A percentile compares a stretch with the other conserved stretches of the same genome.
phyloP scores from a whole-genome alignment of 306 rosid genomes.

The Citrullus mucosospermus region DNA sequence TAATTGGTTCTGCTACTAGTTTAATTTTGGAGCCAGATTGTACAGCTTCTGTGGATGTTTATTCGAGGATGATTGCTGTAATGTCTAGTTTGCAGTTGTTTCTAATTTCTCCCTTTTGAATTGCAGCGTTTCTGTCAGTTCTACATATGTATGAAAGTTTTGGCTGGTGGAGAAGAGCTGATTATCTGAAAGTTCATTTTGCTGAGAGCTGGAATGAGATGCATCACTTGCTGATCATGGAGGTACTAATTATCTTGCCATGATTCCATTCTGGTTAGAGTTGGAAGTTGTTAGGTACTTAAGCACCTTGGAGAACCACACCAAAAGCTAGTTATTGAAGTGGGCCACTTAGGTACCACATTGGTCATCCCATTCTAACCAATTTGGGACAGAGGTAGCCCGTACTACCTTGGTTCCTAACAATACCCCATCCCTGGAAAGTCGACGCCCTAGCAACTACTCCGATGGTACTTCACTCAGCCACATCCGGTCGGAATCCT shows the following conservation, averaged over 20 bases:
- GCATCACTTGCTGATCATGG: constrained; percentile 99
- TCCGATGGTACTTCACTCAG: too few relatives aligned
- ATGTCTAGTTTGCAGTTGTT: neutral
- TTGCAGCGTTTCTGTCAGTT: constrained; percentile 85
- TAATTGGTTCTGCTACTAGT: neutral
- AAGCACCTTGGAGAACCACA: too few relatives aligned
- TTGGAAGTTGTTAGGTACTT: too few relatives aligned
- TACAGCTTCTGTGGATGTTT: neutral
- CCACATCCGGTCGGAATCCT: too few relatives aligned
- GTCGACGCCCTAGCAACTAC: too few relatives aligned
- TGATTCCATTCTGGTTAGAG: neutral
- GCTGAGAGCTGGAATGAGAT: constrained; percentile 99
- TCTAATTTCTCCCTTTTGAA: neutral
- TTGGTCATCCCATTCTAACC: too few relatives aligned
- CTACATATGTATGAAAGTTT: constrained; percentile 92
- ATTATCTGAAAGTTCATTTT: constrained; percentile 93
- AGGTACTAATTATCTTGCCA: constrained; percentile 32
- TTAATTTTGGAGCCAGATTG: neutral
- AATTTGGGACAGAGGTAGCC: too few relatives aligned
- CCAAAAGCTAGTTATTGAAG: too few relatives aligned
- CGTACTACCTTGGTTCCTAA: too few relatives aligned
- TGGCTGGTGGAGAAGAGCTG: constrained; percentile 99
- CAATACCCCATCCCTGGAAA: too few relatives aligned
- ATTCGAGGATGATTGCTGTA: neutral
- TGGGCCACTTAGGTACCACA: too few relatives aligned